Base-by-base conservation (phyloP, 768 basidiomycete species). In the Mycena chlorophos region DNA sequence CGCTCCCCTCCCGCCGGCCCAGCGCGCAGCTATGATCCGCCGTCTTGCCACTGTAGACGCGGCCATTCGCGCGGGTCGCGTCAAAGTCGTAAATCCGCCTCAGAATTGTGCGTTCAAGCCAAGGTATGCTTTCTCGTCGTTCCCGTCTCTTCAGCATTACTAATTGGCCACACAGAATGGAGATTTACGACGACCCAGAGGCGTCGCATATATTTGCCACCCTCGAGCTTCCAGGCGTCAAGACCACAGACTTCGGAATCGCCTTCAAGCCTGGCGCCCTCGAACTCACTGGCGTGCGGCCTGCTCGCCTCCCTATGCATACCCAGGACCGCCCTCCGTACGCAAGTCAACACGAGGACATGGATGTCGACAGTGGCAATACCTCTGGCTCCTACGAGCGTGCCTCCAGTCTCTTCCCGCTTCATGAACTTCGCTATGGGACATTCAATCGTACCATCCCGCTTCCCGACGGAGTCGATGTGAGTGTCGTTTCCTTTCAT, bases 211-310 rank as follows among this genome's bases (percentile, higher is more conserved):
- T 74, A 4, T 54, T 68, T 2, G 77, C 75, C 4, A 68, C 75
- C 5, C 73, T 79, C 50, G 79, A 81, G 56, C 59, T 81, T 14
- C 79, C 79, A 29, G 79, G 78, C 17, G 71, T 81, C 43, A 71
- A 68, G 45, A 71, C 65, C 8, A 60, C 64, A 13, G 70, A 76
- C 26, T 65, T 81, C 0, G 53, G 66, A 0, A 57, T 79, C 2
- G 60, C 66, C n/a, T 66, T 78, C 10, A 69, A 66, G 17, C 69
- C 70, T 0, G 70, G 67, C 0, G 52, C 63, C n/a, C 66, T 79
- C n/a, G 49, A 73, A 14, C 59, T 79, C 12, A 52, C 63, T 2
- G 76, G 77, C 28, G 65, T 67, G 29, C 71, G 76, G 38, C 61
- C 56, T 5, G 60, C 68, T 16, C 66, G 68, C 1, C 57, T 61